Evolutionary conservation across 192 early-diverging fungal species (phyloP).

Genomic region (Coemansia biformis): DNA sequence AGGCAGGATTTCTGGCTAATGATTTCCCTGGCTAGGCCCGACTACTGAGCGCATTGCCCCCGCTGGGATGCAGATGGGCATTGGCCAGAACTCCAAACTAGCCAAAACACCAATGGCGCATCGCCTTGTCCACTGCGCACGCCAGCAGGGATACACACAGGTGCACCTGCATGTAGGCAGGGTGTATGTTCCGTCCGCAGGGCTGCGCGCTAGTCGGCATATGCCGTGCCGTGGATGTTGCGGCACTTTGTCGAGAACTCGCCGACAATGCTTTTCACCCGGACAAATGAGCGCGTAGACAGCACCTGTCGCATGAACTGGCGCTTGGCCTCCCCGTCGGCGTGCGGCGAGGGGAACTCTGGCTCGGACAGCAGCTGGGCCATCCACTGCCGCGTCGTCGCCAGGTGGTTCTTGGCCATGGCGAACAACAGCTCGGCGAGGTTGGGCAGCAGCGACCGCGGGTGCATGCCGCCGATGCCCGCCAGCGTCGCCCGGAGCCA

Average conservation of each 20-base stretch:
- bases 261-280: slow-evolving; percentile 19
- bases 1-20: no score
- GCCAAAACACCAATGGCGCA: no score
- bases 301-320: slow-evolving; percentile 27
- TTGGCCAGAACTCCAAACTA: no score
- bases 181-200: no score
- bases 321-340: slow-evolving; percentile 22
- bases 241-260: slow-evolving; percentile 41
- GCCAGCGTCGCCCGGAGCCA: slow-evolving; percentile 40
- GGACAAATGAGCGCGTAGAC: slow-evolving; percentile 30
- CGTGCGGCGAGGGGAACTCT: slow-evolving; percentile 33
- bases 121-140: no score
- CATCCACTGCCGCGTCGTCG: slow-evolving; percentile 10
- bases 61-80: no score
- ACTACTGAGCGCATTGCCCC: no score
- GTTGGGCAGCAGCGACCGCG: slow-evolving; percentile 42
- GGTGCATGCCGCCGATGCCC: slow-evolving; percentile 41
- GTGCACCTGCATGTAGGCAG: no score
- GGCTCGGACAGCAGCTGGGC: slow-evolving; percentile 19
- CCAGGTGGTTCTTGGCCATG: slow-evolving; percentile 32
- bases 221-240: slow-evolving; percentile 34
- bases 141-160: no score
- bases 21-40: no score
- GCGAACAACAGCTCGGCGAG: slow-evolving; percentile 45
- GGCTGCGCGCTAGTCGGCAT: slow-evolving; percentile 1